Conservation (phyloP, 2,329 filamentous ascomycete genomes). For the Chalara sp. region DNA sequence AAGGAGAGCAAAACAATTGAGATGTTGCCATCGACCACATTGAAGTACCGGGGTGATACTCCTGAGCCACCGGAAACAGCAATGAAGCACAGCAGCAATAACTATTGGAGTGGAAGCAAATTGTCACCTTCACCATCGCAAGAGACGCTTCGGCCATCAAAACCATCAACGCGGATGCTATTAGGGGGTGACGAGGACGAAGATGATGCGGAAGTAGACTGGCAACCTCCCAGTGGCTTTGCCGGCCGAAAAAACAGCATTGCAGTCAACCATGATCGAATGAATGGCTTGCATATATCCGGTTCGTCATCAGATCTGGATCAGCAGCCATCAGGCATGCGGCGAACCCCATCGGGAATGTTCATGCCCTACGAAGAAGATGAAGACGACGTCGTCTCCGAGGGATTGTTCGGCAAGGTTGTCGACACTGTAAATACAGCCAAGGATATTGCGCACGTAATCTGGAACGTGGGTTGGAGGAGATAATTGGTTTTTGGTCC, state of each 20-base stretch:
- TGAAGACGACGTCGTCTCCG: conserved; percentile 51
- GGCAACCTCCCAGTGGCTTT: conserved; percentile 30
- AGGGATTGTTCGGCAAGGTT: conserved; percentile 42
- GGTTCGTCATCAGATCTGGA: conserved; percentile 34
- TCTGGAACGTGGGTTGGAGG: conserved; percentile 51
- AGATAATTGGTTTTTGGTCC: conserved; percentile 11
- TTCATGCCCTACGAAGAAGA: conserved; percentile 82
- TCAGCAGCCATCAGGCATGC: conserved; percentile 54
- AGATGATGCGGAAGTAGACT: conserved; percentile 45
- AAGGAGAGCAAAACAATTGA: conserved; percentile 60
- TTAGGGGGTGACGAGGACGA: conserved; percentile 46
- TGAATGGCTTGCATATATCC: conserved; percentile 20
- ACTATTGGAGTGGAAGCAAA: conserved; percentile 33
- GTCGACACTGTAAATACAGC: conserved; percentile 53
- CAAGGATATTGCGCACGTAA: conserved; percentile 63
- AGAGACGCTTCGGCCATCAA: conserved; percentile 68
- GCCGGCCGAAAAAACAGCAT: conserved; percentile 24
- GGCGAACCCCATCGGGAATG: conserved; percentile 79
- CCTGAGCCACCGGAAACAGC: conserved; percentile 57
- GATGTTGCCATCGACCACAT: conserved; percentile 58
- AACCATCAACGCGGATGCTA: conserved; percentile 52
- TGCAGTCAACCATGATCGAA: conserved; percentile 20
- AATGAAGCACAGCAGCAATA: conserved; percentile 50
- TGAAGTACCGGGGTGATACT: conserved; percentile 51
- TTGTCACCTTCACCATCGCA: conserved; percentile 65